These are phyloP conservation scores for Ulota crispa DNA, from an alignment of 225 moss, liverwort and hornwort species.

Conservation along the genomic window DNA sequence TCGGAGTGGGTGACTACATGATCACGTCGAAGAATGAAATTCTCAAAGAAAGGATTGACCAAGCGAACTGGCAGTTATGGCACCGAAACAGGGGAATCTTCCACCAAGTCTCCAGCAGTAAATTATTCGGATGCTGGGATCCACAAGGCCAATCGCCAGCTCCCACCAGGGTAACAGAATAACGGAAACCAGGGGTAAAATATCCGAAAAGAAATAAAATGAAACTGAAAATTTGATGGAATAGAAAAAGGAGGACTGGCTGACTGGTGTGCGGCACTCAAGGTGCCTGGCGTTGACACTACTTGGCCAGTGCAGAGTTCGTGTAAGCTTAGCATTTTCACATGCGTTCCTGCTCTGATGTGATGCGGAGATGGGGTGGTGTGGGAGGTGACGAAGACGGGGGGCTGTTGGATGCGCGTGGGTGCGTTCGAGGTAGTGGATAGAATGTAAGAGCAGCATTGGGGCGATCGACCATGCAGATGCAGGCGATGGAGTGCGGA, in stretches of 20 bases:
- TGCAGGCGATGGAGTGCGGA: conserved; percentile 47
- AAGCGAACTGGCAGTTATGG: not conserved
- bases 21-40: not conserved
- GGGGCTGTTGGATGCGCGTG: not conserved
- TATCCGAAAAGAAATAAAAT: too few relatives aligned
- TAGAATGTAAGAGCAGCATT: conserved; percentile 33
- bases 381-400: not conserved
- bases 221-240: not conserved
- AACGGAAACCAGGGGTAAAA: not conserved
- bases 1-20: not conserved
- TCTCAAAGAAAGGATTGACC: not conserved
- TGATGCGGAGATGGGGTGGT: not conserved
- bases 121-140: not conserved
- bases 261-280: not conserved
- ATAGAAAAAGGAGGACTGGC: not conserved
- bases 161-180: not conserved
- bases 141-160: not conserved
- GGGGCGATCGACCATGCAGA: conserved; percentile 12
- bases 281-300: conserved; percentile 13
- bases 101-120: not conserved
- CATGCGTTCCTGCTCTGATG: not conserved
- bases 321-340: not conserved
- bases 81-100: not conserved
- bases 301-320: not conserved
- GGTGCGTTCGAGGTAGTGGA: not conserved